phyloP scores from a whole-genome alignment of 148 eudicot species.

The Spergularia bocconei region DNA sequence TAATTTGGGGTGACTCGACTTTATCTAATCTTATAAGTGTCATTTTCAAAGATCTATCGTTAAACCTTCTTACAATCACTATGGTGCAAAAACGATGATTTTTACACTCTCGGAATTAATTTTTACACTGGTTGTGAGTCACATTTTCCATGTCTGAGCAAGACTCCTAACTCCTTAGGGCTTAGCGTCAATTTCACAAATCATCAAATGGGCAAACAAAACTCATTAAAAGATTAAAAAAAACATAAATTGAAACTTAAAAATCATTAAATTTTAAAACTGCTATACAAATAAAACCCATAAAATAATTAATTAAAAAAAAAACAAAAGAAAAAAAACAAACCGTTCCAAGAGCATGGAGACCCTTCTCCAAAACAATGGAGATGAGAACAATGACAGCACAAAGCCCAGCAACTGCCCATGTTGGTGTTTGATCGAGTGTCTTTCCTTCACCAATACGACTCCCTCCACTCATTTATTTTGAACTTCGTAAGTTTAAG shows the following conservation, averaged over 20 bases:
- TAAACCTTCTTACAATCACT: no score
- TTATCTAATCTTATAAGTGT: no score
- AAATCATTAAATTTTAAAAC: not conserved
- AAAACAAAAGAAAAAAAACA: not conserved
- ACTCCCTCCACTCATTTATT: not conserved
- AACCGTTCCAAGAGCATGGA: slow-evolving; percentile 60
- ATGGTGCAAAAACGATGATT: no score
- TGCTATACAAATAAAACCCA: not conserved
- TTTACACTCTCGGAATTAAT: no score
- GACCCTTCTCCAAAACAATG: slow-evolving; percentile 53
- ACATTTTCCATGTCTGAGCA: no score
- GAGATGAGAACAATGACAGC: slow-evolving; percentile 66
- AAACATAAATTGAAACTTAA: not conserved
- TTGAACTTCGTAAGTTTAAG: no score
- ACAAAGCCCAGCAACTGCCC: slow-evolving; percentile 87
- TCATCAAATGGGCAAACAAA: not conserved
- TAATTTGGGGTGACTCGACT: no score
- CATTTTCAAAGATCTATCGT: no score
- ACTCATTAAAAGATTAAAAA: not conserved
- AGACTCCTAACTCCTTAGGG: no score
- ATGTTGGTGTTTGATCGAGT: slow-evolving; percentile 64
- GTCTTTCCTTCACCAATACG: slow-evolving; percentile 3
- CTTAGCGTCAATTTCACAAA: not conserved
- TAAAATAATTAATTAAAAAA: not conserved
- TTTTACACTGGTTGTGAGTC: no score